Evolutionary conservation across 2,329 filamentous ascomycete species (phyloP).

Genomic region (Graphilbum fragrans): DNA sequence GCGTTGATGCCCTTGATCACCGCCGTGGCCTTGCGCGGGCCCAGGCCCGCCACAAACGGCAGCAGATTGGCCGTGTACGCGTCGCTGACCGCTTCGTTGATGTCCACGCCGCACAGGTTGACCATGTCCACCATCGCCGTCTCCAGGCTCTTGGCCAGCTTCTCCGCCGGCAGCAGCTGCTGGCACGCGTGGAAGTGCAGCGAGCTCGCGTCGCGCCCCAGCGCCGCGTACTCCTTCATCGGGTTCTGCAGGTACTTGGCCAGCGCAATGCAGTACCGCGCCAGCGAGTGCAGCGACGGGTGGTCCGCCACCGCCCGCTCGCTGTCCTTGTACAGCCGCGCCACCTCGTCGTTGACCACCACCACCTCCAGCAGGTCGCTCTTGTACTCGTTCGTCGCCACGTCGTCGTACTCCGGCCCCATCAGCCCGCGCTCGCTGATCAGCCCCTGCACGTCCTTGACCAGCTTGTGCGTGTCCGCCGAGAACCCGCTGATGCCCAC

Average conservation of each 20-base stretch:
- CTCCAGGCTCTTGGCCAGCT: conserved; percentile 75
- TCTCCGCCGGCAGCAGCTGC: conserved; percentile 75
- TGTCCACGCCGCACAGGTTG: conserved; percentile 88
- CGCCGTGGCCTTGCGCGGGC: conserved; percentile 78
- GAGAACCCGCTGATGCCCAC: conserved; percentile 82
- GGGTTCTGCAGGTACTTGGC: conserved; percentile 91
- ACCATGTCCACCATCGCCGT: conserved; percentile 99
- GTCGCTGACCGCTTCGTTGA: conserved; percentile 82
- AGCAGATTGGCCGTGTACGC: conserved; percentile 75
- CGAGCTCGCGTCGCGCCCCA: conserved; percentile 78
- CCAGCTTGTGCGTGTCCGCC: conserved; percentile 72
- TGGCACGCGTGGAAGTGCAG: conserved; percentile 85
- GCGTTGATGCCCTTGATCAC: conserved; percentile 82
- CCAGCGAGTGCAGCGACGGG: conserved; percentile 64
- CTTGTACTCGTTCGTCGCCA: conserved; percentile 61
- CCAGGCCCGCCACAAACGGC: conserved; percentile 82
- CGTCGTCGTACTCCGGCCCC: conserved; percentile 70
- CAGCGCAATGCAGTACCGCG: conserved; percentile 79
- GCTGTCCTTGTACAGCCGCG: conserved; percentile 90
- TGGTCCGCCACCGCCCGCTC: conserved; percentile 68
- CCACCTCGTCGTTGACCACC: conserved; percentile 91
- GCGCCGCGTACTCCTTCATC: conserved; percentile 87
- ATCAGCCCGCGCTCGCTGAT: conserved; percentile 67
- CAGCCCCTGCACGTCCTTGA: conserved; percentile 68
- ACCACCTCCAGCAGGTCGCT: conserved; percentile 77